Base-by-base conservation (phyloP, 192 early-diverging fungal species). In the Mortierella claussenii region DNA sequence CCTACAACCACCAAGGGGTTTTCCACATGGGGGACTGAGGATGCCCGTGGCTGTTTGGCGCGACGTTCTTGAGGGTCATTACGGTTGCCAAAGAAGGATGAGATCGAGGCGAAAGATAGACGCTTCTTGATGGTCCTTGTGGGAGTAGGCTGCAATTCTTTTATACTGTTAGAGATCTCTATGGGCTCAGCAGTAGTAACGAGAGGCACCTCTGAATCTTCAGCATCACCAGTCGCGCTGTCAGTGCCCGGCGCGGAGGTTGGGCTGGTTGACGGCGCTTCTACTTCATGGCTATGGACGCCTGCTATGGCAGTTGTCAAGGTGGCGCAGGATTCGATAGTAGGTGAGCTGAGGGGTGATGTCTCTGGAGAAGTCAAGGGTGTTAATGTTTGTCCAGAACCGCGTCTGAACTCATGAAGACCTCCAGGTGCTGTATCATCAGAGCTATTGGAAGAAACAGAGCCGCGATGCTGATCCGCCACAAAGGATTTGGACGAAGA, bases 31-130 rank as follows among this genome's bases (percentile, higher is more conserved):
- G 73, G 73, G 0, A 76, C 43, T 3, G 73, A 76, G 0, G 65
- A 76, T 0, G 73, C 54, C 2, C 73, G 34, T 21, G 60, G 65
- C 30, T 76, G 73, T 46, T 76, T 76, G 0, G 64, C 21, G 10
- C 45, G 73, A 9, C 43, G 37, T 30, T 66, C 73, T n/a, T 66
- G 33, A 20, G 12, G 28, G 37, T 40, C 13, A 26, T 54, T 60
- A 11, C 60, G 52, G 17, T 51, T 18, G 4, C 47, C 59, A 50
- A 76, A 76, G 60, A 76, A 76, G 4, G 58, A 67, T 0, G 73
- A 76, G 32, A 76, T 76, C 13, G 64, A 62, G 5, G 64, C 73
- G 43, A 76, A 76, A 5, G 73, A 76, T 9, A 76, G 65, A 18
- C 58, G 47, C 45, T 67, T 76, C 59, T 76, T 76, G 65, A 76